Evolutionary conservation across 768 basidiomycete genomes (phyloP).

Genomic region (Boletus patriciae): DNA sequence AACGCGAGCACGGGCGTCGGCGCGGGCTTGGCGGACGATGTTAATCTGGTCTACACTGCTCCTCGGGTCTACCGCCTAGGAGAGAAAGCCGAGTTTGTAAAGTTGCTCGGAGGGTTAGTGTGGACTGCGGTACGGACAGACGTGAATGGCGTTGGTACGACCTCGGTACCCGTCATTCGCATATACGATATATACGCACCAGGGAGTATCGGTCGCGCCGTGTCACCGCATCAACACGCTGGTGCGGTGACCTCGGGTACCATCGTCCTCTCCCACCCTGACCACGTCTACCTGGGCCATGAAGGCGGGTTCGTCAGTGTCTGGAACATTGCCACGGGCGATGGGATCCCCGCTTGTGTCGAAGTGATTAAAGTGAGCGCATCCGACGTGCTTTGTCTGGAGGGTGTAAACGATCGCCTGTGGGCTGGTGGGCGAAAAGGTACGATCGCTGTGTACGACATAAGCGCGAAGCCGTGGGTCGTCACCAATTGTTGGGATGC

Average conservation of each 20-base stretch:
- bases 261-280: slow-evolving; percentile 64
- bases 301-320: slow-evolving; percentile 87
- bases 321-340: slow-evolving; percentile 62
- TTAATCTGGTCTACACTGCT: slow-evolving; percentile 47
- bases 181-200: slow-evolving; percentile 75
- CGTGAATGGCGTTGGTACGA: slow-evolving; percentile 39
- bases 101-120: slow-evolving; percentile 69
- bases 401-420: slow-evolving; percentile 78
- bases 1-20: slow-evolving; percentile 14
- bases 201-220: slow-evolving; percentile 51
- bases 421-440: slow-evolving; percentile 91
- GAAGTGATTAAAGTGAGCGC: slow-evolving; percentile 78
- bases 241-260: slow-evolving; percentile 85
- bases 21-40: slow-evolving; percentile 37
- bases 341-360: slow-evolving; percentile 61
- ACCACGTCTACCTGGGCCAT: slow-evolving; percentile 80
- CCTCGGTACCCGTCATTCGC: slow-evolving; percentile 70
- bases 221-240: slow-evolving; percentile 66
- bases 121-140: slow-evolving; percentile 77
- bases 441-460: slow-evolving; percentile 78
- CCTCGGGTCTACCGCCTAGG: slow-evolving; percentile 66
- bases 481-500: slow-evolving; percentile 88
- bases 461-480: slow-evolving; percentile 71
- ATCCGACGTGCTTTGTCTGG: slow-evolving; percentile 80
- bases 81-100: slow-evolving; percentile 81